These are phyloP conservation scores for Penicillium soppii DNA, from an alignment of 495 filamentous ascomycete genomes.

Conservation along the genomic window DNA sequence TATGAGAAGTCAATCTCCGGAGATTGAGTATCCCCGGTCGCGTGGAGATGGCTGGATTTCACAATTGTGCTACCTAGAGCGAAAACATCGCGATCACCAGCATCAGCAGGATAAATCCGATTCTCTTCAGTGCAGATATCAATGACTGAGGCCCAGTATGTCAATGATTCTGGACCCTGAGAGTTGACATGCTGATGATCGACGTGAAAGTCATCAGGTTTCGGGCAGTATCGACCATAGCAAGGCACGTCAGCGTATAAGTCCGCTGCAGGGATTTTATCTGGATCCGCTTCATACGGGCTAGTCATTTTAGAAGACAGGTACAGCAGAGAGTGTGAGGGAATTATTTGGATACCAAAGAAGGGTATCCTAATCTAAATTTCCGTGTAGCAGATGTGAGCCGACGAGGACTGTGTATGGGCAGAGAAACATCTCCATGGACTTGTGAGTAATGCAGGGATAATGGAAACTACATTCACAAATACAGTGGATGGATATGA, in stretches of 20 bases:
- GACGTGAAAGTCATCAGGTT: slow-evolving; percentile 31
- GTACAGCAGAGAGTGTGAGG: too few species aligned
- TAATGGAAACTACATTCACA: too few species aligned
- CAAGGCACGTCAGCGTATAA: slow-evolving; percentile 35
- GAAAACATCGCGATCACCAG: slow-evolving; percentile 44
- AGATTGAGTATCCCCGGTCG: not conserved
- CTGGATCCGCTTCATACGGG: too few species aligned
- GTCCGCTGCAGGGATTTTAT: slow-evolving; percentile 32
- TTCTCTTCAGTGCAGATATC: slow-evolving; percentile 26
- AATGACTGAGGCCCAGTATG: slow-evolving; percentile 40
- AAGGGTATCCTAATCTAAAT: too few species aligned
- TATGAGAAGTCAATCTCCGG: slow-evolving; percentile 33
- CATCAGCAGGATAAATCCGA: slow-evolving; percentile 35
- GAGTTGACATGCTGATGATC: slow-evolving; percentile 33
- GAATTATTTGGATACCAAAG: too few species aligned
- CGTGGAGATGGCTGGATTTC: slow-evolving; percentile 43
- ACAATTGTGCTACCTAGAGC: slow-evolving; percentile 47
- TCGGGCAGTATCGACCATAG: slow-evolving; percentile 36
- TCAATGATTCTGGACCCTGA: slow-evolving; percentile 25
- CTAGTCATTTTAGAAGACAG: too few species aligned
- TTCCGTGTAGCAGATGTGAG: too few species aligned
- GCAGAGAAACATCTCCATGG: too few species aligned
- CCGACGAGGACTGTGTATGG: too few species aligned
- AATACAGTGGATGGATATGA: too few species aligned
- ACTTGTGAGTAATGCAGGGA: too few species aligned